These are phyloP conservation scores for Pterula multifida DNA, from an alignment of 1,284 basidiomycete species.

Conservation along the genomic window DNA sequence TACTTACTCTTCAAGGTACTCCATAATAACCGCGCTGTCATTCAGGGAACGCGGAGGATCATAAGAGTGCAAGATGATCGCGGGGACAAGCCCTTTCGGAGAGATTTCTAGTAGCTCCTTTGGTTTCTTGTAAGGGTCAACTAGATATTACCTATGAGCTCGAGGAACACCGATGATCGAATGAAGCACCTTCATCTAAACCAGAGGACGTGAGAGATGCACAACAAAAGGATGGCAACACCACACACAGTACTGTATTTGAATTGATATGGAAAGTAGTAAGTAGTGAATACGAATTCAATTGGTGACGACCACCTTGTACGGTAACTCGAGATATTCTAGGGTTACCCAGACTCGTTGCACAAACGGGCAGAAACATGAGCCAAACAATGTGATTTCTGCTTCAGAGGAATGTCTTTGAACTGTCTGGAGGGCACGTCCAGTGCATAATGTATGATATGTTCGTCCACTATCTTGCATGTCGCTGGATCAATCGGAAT, in stretches of 20 bases:
- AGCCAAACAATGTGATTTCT: constrained; percentile 54
- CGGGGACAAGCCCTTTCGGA: constrained; percentile 72
- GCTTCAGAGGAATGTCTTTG: constrained; percentile 26
- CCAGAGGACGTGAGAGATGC: not conserved
- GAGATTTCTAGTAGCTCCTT: constrained; percentile 66
- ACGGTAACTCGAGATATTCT: constrained; percentile 49
- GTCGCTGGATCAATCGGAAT: too few species aligned
- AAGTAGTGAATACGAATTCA: too few species aligned
- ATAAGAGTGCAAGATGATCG: constrained; percentile 41
- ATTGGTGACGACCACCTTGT: constrained; percentile 44
- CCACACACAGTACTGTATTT: constrained; percentile 9
- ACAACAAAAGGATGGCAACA: not conserved
- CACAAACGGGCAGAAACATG: constrained; percentile 68
- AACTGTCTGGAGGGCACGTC: constrained; percentile 44
- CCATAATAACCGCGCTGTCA: constrained; percentile 63
- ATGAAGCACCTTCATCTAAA: not conserved
- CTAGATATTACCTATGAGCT: constrained; percentile 30
- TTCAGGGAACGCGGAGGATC: constrained; percentile 45
- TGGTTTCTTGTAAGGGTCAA: constrained; percentile 76
- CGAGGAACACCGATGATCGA: not conserved
- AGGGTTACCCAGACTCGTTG: constrained; percentile 61
- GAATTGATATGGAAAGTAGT: too few species aligned
- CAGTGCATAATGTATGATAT: constrained; percentile 48
- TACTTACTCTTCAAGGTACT: constrained; percentile 62
- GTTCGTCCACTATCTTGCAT: constrained; percentile 33